A percentile compares a stretch with the other conserved stretches of the same genome.
Evolutionary conservation across 352 stramenopile genomes (phyloP).

Genomic region (Globisporangium abappressorium): DNA sequence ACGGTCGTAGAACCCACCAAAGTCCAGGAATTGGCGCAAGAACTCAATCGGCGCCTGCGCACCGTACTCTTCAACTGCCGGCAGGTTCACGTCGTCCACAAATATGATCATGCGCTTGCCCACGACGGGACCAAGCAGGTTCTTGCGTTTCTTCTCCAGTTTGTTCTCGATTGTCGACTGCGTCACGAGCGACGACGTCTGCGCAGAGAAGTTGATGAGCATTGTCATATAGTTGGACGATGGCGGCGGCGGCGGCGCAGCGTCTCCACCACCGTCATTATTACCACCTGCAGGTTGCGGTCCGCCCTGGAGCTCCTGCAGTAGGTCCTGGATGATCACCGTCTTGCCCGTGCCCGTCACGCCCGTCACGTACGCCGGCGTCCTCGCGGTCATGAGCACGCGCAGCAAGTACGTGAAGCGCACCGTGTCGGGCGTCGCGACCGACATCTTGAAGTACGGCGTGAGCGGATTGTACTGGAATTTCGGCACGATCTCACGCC

Average conservation of each 20-base stretch:
- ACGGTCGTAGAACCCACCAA: conserved; percentile 95
- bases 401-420: conserved; percentile 61
- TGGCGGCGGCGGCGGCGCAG: conserved; percentile 16
- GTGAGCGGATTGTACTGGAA: conserved; percentile 59
- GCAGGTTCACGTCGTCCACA: conserved; percentile 96
- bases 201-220: conserved; percentile 90
- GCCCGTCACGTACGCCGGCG: conserved; percentile 87
- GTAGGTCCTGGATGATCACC: conserved; percentile 79
- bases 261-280: conserved; percentile 14
- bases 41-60: conserved; percentile 93
- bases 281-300: conserved; percentile 15
- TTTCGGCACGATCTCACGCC: conserved; percentile 61
- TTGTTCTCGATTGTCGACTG: conserved; percentile 91
- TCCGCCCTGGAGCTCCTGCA: conserved; percentile 47
- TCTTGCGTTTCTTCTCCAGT: conserved; percentile 95
- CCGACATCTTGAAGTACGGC: conserved; percentile 82
- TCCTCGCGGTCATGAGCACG: conserved; percentile 56
- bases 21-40: conserved; percentile 93
- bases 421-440: conserved; percentile 71
- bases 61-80: conserved; percentile 92
- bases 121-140: conserved; percentile 86
- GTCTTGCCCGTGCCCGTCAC: conserved; percentile 90
- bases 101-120: conserved; percentile 92
- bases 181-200: conserved; percentile 88
- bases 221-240: conserved; percentile 68